phyloP scores from a whole-genome alignment of 129 eudicot species.

The Tanacetum coccineum region DNA sequence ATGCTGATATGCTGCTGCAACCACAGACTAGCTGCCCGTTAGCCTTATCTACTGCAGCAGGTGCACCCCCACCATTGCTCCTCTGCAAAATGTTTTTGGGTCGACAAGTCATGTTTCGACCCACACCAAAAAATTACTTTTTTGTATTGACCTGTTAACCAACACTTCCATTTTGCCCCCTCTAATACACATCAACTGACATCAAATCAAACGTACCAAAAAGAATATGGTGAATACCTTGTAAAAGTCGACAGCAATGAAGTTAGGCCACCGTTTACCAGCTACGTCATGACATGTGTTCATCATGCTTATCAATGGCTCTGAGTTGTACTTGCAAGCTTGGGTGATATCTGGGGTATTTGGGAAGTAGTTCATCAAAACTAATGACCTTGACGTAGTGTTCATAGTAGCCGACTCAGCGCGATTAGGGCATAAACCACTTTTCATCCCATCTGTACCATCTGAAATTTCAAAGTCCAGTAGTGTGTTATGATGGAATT shows the following conservation, averaged over 20 bases:
- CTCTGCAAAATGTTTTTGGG: slow-evolving; percentile 37
- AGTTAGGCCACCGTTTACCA: slow-evolving; percentile 85
- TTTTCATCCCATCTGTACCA: slow-evolving; percentile 79
- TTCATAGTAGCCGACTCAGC: slow-evolving; percentile 81
- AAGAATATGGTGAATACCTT: slow-evolving; percentile 43
- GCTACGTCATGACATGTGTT: slow-evolving; percentile 64
- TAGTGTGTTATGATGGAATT: background rate
- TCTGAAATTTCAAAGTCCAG: slow-evolving; percentile 47
- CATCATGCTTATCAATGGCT: slow-evolving; percentile 67
- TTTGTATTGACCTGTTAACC: no score
- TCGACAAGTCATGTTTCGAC: no score
- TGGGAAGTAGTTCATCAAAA: slow-evolving; percentile 82
- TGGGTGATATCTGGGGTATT: slow-evolving; percentile 60
- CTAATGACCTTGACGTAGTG: slow-evolving; percentile 63
- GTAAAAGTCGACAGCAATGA: slow-evolving; percentile 87
- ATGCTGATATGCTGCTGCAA: slow-evolving; percentile 48
- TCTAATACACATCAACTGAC: background rate
- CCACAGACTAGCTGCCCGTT: slow-evolving; percentile 85
- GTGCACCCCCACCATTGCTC: slow-evolving; percentile 93
- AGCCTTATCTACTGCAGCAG: slow-evolving; percentile 84
- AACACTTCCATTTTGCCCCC: no score
- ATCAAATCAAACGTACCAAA: background rate
- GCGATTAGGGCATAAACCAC: slow-evolving; percentile 84
- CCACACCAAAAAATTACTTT: no score
- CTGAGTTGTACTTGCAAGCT: slow-evolving; percentile 92